Conservation (phyloP, 2,329 filamentous ascomycete species). For the Clonostachys rhizophaga region DNA sequence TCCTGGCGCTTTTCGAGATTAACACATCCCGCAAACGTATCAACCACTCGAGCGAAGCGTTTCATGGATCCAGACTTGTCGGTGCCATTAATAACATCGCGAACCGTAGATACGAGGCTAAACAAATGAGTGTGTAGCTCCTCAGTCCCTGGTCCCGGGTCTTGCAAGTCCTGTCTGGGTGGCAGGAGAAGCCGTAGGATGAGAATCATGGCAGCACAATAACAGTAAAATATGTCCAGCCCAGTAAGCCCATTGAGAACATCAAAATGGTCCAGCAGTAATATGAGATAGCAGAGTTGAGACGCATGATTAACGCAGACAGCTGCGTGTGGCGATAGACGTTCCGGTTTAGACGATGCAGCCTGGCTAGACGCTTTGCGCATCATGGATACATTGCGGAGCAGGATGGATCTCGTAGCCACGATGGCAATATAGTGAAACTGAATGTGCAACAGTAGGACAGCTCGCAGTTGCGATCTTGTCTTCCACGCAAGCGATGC, state of each 20-base stretch:
- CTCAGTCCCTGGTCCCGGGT: conserved; percentile 1
- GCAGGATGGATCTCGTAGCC: conserved; percentile 19
- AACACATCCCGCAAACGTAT: conserved; percentile 16
- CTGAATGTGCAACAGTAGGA: conserved; percentile 20
- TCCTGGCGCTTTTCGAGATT: conserved; percentile 3
- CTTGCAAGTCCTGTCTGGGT: conserved; percentile 3
- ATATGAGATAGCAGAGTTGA: conserved; percentile 19
- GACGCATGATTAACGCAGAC: conserved; percentile 20
- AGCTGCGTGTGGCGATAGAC: conserved; percentile 6
- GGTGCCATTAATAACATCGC: conserved; percentile 10
- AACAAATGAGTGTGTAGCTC: conserved; percentile 10
- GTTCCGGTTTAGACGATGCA: background rate
- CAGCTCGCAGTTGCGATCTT: conserved; percentile 15
- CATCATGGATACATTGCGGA: conserved; percentile 11
- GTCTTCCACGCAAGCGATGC: conserved; percentile 16
- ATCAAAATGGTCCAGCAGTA: conserved; percentile 22
- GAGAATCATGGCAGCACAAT: conserved; percentile 23
- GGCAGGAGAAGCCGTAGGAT: conserved; percentile 10
- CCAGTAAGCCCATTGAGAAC: conserved; percentile 24
- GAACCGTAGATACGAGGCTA: conserved; percentile 5
- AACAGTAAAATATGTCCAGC: conserved; percentile 26
- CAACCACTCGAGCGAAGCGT: conserved; percentile 16
- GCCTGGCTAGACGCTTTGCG: background rate
- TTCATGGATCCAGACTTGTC: conserved; percentile 22
- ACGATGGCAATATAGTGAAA: conserved; percentile 24